Percentiles rank a stretch among this genome's conserved stretches.
Evolutionary conservation across 345 rosid species (phyloP).

Genomic region (Dimocarpus longan): DNA sequence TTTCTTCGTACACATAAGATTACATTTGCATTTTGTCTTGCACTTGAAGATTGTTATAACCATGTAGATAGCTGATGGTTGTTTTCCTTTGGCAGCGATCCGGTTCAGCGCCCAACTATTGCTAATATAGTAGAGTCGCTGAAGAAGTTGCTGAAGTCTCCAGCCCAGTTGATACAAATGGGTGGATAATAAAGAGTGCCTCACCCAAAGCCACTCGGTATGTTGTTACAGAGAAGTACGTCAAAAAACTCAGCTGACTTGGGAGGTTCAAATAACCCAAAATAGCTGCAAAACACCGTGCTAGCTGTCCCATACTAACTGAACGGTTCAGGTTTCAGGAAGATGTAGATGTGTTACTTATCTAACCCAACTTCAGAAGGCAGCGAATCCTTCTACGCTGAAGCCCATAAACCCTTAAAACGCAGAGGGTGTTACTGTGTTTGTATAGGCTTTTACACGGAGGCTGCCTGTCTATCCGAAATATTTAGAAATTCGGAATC

Average conservation of each 20-base stretch:
- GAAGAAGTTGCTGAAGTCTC: conserved; percentile 85
- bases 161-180: conserved; percentile 64
- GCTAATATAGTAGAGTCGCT: conserved; percentile 61
- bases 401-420: conserved; percentile 1
- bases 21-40: no score
- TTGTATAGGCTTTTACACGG: neutral
- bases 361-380: conserved; percentile 28
- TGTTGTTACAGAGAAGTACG: neutral
- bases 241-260: neutral
- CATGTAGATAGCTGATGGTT: neutral
- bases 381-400: neutral
- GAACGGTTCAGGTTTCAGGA: conserved; percentile 22
- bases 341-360: conserved; percentile 32
- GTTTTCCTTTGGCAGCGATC: conserved; percentile 50
- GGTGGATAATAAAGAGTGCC: conserved; percentile 29
- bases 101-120: conserved; percentile 75
- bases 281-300: neutral
- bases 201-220: neutral
- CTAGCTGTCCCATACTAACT: conserved; percentile 16
- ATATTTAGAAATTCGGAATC: conserved; percentile 15
- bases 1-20: no score
- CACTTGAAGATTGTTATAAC: no score
- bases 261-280: conserved; percentile 1
- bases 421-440: conserved; percentile 8
- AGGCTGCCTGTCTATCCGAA: conserved; percentile 20